Evolutionary conservation across 108 stramenopile genomes (phyloP).

Genomic region (Phaeodactylum tricornutum): DNA sequence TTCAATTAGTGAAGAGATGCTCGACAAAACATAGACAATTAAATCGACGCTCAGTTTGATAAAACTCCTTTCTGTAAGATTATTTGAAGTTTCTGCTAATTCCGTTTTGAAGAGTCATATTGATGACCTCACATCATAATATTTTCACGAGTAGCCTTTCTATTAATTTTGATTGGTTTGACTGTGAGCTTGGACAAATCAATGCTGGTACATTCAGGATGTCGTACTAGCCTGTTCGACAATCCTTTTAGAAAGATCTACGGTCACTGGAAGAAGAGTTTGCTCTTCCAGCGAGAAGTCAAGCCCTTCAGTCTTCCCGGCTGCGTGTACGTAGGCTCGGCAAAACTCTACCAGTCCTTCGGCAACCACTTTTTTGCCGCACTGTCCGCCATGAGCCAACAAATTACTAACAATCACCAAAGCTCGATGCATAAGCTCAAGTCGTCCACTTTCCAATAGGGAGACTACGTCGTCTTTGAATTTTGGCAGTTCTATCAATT

Average conservation of each 20-base stretch:
- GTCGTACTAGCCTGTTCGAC: slow-evolving; percentile 9
- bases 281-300: slow-evolving; percentile 42
- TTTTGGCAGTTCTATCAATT: slow-evolving; percentile 31
- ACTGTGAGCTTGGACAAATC: too few species aligned
- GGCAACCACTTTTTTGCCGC: slow-evolving; percentile 27
- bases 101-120: too few species aligned
- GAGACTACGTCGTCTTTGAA: slow-evolving; percentile 43
- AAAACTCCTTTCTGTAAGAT: too few species aligned
- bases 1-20: too few species aligned
- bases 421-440: slow-evolving; percentile 80
- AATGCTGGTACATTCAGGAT: too few species aligned
- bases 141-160: too few species aligned
- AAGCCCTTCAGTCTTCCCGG: slow-evolving; percentile 48
- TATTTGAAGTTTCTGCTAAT: too few species aligned
- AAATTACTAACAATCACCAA: slow-evolving; percentile 54
- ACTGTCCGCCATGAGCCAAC: slow-evolving; percentile 49
- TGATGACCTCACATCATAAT: too few species aligned
- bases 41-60: too few species aligned
- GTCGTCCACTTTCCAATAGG: slow-evolving; percentile 55
- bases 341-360: slow-evolving; percentile 66
- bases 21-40: too few species aligned
- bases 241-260: slow-evolving; percentile 63
- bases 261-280: slow-evolving; percentile 37
- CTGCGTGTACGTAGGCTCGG: slow-evolving; percentile 50
- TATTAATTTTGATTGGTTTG: too few species aligned